phyloP scores from a whole-genome alignment of 2,329 filamentous ascomycete species.

The Escovopsis sp. region DNA sequence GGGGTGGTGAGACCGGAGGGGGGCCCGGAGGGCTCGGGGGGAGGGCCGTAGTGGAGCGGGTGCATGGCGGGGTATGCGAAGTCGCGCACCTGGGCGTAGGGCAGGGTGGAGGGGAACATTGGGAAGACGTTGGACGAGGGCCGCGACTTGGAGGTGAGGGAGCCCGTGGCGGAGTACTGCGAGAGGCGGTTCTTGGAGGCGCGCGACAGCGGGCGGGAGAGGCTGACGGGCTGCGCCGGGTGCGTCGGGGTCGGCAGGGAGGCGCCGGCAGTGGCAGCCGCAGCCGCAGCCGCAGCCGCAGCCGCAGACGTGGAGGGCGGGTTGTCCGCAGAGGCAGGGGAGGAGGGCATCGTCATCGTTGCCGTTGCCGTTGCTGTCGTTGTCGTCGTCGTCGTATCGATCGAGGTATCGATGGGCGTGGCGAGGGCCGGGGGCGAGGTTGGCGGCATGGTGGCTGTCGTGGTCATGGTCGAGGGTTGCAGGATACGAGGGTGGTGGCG shows the following conservation, averaged over 20 bases:
- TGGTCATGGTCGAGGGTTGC: conserved; percentile 16
- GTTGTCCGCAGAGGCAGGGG: too few species aligned
- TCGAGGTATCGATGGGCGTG: conserved; percentile 31
- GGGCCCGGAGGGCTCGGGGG: conserved; percentile 54
- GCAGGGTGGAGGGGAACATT: conserved; percentile 67
- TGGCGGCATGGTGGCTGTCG: conserved; percentile 40
- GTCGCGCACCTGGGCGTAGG: conserved; percentile 85
- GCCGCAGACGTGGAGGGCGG: too few species aligned
- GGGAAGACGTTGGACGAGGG: conserved; percentile 72
- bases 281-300: too few species aligned
- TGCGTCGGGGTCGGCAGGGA: conserved; percentile 41
- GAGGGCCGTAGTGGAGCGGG: conserved; percentile 87
- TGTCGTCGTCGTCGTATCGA: too few species aligned
- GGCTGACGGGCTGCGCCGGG: conserved; percentile 41
- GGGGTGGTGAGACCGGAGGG: conserved; percentile 73
- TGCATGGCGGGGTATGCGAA: conserved; percentile 79
- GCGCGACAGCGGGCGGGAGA: conserved; percentile 55
- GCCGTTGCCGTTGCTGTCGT: too few species aligned
- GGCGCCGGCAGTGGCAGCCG: conserved; percentile 36
- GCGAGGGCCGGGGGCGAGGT: conserved; percentile 39
- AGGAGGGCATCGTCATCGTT: too few species aligned
- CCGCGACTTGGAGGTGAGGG: conserved; percentile 54
- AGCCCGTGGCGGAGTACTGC: conserved; percentile 57
- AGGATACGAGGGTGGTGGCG: conserved; percentile 1
- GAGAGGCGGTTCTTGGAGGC: conserved; percentile 70